Base-by-base conservation (phyloP, 2,329 filamentous ascomycete genomes). In the Epichloe glyceriae region DNA sequence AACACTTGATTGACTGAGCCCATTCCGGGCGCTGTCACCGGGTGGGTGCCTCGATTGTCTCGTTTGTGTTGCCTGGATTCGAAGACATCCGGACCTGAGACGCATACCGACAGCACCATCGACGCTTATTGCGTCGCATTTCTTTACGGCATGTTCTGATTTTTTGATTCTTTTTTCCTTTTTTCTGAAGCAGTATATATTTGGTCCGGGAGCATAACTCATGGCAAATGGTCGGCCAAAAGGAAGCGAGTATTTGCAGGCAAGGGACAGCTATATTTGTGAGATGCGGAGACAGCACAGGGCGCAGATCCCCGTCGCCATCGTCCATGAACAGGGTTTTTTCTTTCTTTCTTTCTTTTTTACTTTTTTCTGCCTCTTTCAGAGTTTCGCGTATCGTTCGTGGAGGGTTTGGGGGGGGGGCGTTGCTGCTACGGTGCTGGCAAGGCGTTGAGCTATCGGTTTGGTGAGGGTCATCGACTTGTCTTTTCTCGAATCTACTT, bases 1-100 rank as follows among this genome's bases (percentile, higher is more conserved):
- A 64, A 20, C 58, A 64, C n/a, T 63, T 64, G 42, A 73, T 79
- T 52, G 70, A 74, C 41, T 57, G 46, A 50, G 6, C 33, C 11
- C 7, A 34, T 22, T 11, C 38, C 11, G 3, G 39, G 12, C 14
- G 14, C 12, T n/a, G 26, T 1, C 26, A 17, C 20, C 11, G 10
- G 19, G 7, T 14, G 39, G 39, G 14, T 20, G 17, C 39, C 2
- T 20, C n/a, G 14, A 20, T 22, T 42, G n/a, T 11, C 11, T 42
- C 7, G 14, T 42, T 43, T 26, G 19, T 47, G 11, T 12, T 39
- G 30, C 12, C 30, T 30, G 8, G 8, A 30, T 30, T 30, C 33
- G 33, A 17, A 19, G 14, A 33, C 19, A 17, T 14, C 12, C 34
- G 34, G 19, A 11, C 34, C 22, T 11, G 12, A 22, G 22, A 20